A percentile compares a stretch with the other conserved stretches of the same genome.
phyloP scores from a whole-genome alignment of 1,284 basidiomycete species.

The Sparassis latifolia region DNA sequence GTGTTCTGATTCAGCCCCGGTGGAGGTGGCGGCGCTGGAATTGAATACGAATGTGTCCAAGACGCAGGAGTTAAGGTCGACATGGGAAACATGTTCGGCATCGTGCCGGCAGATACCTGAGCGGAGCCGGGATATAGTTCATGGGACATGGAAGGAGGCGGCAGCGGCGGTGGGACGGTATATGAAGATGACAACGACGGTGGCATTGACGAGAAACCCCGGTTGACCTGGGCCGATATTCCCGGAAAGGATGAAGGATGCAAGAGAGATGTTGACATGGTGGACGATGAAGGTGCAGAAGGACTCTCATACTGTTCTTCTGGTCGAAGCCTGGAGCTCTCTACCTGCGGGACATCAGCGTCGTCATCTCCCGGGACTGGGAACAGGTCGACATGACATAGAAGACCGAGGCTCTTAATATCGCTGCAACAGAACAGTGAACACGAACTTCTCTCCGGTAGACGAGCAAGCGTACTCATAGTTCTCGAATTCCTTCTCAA shows the following conservation, averaged over 20 bases:
- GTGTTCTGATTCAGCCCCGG: neutral
- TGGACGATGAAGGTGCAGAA: neutral
- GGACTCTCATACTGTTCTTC: neutral
- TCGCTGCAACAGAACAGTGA: conserved; percentile 27
- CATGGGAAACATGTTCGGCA: neutral
- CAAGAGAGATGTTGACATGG: neutral
- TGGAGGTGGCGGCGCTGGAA: neutral
- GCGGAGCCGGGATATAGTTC: neutral
- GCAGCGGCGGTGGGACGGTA: neutral
- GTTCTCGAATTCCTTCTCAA: conserved; percentile 28
- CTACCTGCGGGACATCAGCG: neutral
- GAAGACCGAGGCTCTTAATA: conserved; percentile 42
- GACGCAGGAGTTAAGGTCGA: neutral
- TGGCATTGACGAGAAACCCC: neutral
- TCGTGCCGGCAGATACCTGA: neutral
- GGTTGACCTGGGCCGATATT: neutral
- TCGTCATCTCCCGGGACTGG: conserved; percentile 32
- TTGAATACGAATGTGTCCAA: neutral
- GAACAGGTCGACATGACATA: conserved; percentile 62
- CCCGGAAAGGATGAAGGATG: neutral
- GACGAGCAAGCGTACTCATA: conserved; percentile 29
- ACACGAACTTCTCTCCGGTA: neutral
- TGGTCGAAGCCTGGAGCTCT: neutral
- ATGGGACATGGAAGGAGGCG: neutral
- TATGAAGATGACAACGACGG: neutral